Evolutionary conservation across 495 filamentous ascomycete genomes (phyloP).

Genomic region (Glarea lozoyensis): DNA sequence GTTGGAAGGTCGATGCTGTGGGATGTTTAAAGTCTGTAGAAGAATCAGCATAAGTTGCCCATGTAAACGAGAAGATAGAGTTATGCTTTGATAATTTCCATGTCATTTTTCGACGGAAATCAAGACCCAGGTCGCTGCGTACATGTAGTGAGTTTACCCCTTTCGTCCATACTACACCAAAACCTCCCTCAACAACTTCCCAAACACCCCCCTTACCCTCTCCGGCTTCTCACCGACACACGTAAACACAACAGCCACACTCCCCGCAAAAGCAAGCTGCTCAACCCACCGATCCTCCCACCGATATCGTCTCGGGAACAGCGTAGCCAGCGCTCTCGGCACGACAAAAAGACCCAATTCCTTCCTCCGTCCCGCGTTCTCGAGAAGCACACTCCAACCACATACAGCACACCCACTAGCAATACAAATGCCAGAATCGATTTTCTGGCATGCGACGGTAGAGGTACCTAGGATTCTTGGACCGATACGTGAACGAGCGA

Average conservation of each 20-base stretch:
- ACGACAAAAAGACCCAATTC: slow-evolving; percentile 83
- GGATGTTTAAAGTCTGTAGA: no score
- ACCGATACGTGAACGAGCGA: slow-evolving; percentile 71
- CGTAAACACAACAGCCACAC: slow-evolving; percentile 69
- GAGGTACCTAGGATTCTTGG: slow-evolving; percentile 53
- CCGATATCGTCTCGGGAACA: slow-evolving; percentile 67
- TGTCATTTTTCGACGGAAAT: no score
- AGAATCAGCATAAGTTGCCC: no score
- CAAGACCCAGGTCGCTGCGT: no score
- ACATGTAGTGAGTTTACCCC: slow-evolving; percentile 21
- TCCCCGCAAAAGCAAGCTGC: slow-evolving; percentile 61
- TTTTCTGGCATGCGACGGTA: slow-evolving; percentile 24
- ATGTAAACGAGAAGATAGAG: no score
- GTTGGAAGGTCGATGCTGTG: no score
- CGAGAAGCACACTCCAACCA: slow-evolving; percentile 77
- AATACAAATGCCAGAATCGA: slow-evolving; percentile 62
- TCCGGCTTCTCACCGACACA: slow-evolving; percentile 53
- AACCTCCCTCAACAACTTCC: slow-evolving; percentile 51
- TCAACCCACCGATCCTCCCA: slow-evolving; percentile 66
- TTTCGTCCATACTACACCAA: slow-evolving; percentile 26
- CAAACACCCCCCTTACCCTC: slow-evolving; percentile 68
- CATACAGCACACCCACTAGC: slow-evolving; percentile 68
- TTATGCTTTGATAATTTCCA: no score
- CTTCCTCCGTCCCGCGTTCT: slow-evolving; percentile 57
- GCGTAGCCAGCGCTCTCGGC: slow-evolving; percentile 68